Base-by-base conservation (phyloP, 805 yeast species). In the Teunomyces gatunensis region DNA sequence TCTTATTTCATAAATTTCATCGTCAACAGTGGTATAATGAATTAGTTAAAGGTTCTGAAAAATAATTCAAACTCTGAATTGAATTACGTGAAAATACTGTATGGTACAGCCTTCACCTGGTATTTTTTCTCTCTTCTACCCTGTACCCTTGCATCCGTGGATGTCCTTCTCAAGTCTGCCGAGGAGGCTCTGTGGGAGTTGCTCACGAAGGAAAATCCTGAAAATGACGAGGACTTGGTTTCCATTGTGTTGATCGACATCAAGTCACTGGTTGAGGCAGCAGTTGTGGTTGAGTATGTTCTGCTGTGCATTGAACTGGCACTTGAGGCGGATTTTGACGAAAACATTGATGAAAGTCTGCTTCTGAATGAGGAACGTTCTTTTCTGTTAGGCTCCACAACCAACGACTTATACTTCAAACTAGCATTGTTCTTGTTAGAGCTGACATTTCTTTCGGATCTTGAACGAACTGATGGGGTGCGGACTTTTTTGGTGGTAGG, bases 141-240 rank as follows among this genome's bases (percentile, higher is more conserved):
- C n/a, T 37, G 28, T 10, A 34, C 12, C 7, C 49, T 51, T 12
- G 21, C 18, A 21, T 29, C 49, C 17, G 36, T 30, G 40, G 35
- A 18, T 12, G 42, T n/a, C 17, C 43, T 28, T 39, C 51, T 45
- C 12, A 45, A 37, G 12, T 45, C 45, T 7, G 30, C 34, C 12
- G 48, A 42, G 13, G 21, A 25, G 17, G 43, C 36, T 27, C 45
- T 44, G 20, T 25, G 17, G 3, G 39, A 20, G 3, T 32, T 13
- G 11, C 37, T 30, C 51, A 61, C 50, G 50, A 64, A 54, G 15
- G 67, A 58, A 39, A 63, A 63, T n/a, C 65, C 65, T 15, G 62
- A 55, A 25, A 55, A 30, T n/a, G 47, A 34, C 7, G 65, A 57
- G 17, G 41, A 39, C 13, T 33, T 40, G 18, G 60, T 47, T 4